Conservation (phyloP, 2,329 filamentous ascomycete species). For the Monosporascus cannonballus region DNA sequence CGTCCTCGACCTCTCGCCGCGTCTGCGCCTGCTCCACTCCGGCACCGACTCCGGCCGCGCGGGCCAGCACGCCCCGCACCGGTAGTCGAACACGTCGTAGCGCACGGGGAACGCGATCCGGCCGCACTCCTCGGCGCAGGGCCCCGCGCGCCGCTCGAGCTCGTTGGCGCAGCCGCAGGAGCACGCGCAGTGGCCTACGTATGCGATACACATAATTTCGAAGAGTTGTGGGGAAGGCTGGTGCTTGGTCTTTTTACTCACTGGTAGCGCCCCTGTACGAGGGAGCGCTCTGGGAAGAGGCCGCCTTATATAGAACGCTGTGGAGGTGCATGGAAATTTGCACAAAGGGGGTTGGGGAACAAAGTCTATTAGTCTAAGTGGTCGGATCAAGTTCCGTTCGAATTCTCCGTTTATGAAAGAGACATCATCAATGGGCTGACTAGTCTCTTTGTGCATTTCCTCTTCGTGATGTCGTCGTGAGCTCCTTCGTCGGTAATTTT, state of each 20-base stretch:
- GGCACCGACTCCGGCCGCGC: neutral
- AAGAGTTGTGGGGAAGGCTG: neutral
- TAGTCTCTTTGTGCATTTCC: no score
- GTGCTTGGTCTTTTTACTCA: neutral
- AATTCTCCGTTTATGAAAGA: no score
- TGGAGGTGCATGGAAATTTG: no score
- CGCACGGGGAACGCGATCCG: neutral
- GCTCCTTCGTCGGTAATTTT: no score
- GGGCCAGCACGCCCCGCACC: neutral
- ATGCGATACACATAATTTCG: neutral
- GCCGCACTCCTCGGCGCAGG: neutral
- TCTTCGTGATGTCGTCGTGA: no score
- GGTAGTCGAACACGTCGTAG: neutral
- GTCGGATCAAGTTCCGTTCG: no score
- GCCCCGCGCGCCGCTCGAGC: neutral
- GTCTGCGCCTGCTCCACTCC: neutral
- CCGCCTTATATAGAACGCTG: no score
- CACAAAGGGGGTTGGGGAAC: no score
- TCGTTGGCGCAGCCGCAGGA: neutral
- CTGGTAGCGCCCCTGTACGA: no score
- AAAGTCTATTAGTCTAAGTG: no score
- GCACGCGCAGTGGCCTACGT: neutral
- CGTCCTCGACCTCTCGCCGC: neutral
- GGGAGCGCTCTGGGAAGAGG: no score
- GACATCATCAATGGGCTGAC: no score